Base-by-base conservation (phyloP, 1,139 yeast species). In the Ogataea hybrid region DNA sequence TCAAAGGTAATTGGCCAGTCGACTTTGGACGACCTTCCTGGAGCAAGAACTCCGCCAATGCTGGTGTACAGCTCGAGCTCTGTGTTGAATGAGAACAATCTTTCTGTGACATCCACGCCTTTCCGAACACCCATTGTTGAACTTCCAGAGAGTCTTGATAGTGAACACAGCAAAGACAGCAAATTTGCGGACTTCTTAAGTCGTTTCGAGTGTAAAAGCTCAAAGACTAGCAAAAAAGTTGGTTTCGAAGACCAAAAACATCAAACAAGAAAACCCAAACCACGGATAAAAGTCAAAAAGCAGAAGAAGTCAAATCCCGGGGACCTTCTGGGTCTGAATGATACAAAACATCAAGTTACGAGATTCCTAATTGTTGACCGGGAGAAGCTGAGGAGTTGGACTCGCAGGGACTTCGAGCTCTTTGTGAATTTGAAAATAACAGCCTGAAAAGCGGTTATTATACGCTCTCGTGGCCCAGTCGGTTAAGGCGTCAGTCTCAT, bases 1-100 rank as follows among this genome's bases (percentile, higher is more conserved):
- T 75, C 30, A 62, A 77, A 58, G 23, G 64, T 73, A 5, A 77
- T 79, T 2, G 70, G 69, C 6, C 59, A 68, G n/a, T 41, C 46
- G 6, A 64, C 74, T 37, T 41, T 56, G 14, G 55, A 50, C 7
- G 44, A 43, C 3, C 43, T 58, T 8, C 60, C 61, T 1, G 61
- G 61, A 2, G 47, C 55, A 6, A 32, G 36, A 15, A 56, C 61
- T 4, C 61, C 61, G 1, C 58, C 60, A 3, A 28, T 30, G 5
- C 40, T 36, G 12, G 45, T 47, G 2, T 48, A 47, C 32, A 51
- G 59, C n/a, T 50, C 61, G 4, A 35, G 42, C 17, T 36, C 47
- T 4, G 37, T 41, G 9, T 27, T 57, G 11, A 37, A 48, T 6
- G 52, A 46, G 11, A 39, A 39, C 11, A 41, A 41, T 30, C 37